These are phyloP conservation scores for Nakazawaea molendinolei DNA, from an alignment of 805 yeast species.

Conservation along the genomic window DNA sequence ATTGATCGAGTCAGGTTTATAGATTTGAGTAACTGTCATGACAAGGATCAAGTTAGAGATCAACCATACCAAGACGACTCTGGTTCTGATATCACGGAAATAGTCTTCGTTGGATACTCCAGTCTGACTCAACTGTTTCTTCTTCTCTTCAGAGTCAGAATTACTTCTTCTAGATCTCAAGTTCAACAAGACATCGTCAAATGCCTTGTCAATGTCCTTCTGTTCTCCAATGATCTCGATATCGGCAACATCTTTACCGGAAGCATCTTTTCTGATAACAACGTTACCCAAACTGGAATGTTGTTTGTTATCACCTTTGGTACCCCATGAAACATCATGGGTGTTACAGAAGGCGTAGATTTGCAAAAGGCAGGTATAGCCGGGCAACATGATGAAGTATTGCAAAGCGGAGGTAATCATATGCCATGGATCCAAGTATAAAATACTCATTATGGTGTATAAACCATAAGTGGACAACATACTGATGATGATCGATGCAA, in stretches of 20 bases:
- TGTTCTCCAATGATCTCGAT: constrained; percentile 67
- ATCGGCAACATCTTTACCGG: constrained; percentile 79
- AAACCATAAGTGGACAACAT: constrained; percentile 88
- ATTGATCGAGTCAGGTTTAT: constrained; percentile 54
- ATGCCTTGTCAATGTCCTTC: constrained; percentile 74
- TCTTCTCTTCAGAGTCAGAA: constrained; percentile 34
- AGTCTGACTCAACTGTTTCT: constrained; percentile 27
- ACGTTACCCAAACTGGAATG: constrained; percentile 72
- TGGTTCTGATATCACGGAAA: constrained; percentile 89
- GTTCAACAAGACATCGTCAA: constrained; percentile 66
- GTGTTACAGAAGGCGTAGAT: constrained; percentile 95
- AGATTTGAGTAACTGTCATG: constrained; percentile 84
- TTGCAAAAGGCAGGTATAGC: constrained; percentile 84
- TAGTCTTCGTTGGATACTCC: constrained; percentile 59
- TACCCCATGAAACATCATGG: constrained; percentile 97
- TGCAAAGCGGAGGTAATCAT: constrained; percentile 85
- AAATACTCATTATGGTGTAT: constrained; percentile 70
- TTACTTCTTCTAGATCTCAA: constrained; percentile 64
- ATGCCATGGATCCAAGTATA: constrained; percentile 88
- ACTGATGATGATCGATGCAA: constrained; percentile 77
- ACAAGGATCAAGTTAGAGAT: constrained; percentile 72
- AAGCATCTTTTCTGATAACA: constrained; percentile 69
- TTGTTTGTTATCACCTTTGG: constrained; percentile 77
- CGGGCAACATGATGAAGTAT: constrained; percentile 77
- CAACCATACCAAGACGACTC: constrained; percentile 95